Conservation (phyloP, 352 stramenopile genomes). For the Globisporangium echinulatum region DNA sequence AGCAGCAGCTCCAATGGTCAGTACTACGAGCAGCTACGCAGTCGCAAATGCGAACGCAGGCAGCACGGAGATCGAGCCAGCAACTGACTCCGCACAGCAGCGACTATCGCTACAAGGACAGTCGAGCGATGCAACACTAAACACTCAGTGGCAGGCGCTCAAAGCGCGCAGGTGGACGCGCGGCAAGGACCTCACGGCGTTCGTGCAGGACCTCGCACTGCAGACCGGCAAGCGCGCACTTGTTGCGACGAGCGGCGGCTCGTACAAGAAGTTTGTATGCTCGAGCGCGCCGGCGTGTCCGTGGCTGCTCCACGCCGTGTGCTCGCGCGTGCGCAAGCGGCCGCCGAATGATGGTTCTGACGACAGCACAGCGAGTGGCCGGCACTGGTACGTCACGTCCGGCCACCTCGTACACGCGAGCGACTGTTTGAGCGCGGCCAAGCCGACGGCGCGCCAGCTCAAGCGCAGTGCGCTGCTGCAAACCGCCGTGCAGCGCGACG, state of each 20-base stretch:
- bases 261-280: constrained; percentile 55
- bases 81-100: not conserved
- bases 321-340: constrained; percentile 23
- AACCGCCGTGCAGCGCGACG: constrained; percentile 33
- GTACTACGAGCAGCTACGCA: too few species aligned
- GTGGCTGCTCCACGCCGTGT: constrained; percentile 48
- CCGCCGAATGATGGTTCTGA: not conserved
- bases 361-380: not conserved
- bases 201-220: constrained; percentile 48
- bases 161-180: constrained; percentile 26
- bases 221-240: constrained; percentile 33
- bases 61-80: not conserved
- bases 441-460: constrained; percentile 38
- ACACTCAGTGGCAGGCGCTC: constrained; percentile 21
- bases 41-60: too few species aligned
- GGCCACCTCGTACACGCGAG: constrained; percentile 26
- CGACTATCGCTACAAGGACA: not conserved
- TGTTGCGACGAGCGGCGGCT: constrained; percentile 42
- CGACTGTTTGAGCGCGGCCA: constrained; percentile 31
- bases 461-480: constrained; percentile 30
- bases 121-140: not conserved
- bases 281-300: constrained; percentile 27
- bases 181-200: constrained; percentile 36
- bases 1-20: too few species aligned
- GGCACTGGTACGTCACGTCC: constrained; percentile 52